phyloP scores from a whole-genome alignment of 208 protist genomes.

The Herpetomonas samuelpessoai region DNA sequence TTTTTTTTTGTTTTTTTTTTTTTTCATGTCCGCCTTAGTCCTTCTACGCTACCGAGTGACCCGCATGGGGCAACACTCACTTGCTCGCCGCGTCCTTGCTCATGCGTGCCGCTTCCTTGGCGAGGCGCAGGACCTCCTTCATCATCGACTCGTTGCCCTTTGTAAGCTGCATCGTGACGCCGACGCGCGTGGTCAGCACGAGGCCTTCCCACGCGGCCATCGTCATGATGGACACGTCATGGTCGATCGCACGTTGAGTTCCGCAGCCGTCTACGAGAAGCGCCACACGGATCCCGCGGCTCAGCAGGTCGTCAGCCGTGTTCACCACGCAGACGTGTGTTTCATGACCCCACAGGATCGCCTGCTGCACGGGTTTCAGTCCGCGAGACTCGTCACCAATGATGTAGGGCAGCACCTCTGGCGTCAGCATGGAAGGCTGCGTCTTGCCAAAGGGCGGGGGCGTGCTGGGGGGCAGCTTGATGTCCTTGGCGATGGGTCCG shows the following conservation, averaged over 20 bases:
- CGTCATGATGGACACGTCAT: constrained; percentile 27
- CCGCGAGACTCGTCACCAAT: constrained; percentile 20
- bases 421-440: constrained; percentile 45
- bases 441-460: constrained; percentile 37
- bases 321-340: constrained; percentile 71
- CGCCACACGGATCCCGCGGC: constrained; percentile 51
- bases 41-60: too few relatives aligned
- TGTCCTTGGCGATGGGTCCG: constrained; percentile 25
- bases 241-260: constrained; percentile 22
- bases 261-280: constrained; percentile 50
- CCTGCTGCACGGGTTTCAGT: constrained; percentile 56
- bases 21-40: not conserved
- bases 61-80: too few relatives aligned
- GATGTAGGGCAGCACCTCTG: constrained; percentile 29
- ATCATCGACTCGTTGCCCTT: constrained; percentile 20
- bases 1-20: constrained; percentile 4
- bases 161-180: constrained; percentile 32
- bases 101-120: constrained; percentile 15
- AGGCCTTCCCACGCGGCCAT: constrained; percentile 43
- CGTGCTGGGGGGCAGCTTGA: constrained; percentile 32
- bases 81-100: constrained; percentile 3
- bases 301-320: constrained; percentile 53
- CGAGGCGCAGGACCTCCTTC: constrained; percentile 19
- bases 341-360: constrained; percentile 69
- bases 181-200: constrained; percentile 24